phyloP scores from a whole-genome alignment of 1,139 yeast genomes.

The Diutina mesorugosa region DNA sequence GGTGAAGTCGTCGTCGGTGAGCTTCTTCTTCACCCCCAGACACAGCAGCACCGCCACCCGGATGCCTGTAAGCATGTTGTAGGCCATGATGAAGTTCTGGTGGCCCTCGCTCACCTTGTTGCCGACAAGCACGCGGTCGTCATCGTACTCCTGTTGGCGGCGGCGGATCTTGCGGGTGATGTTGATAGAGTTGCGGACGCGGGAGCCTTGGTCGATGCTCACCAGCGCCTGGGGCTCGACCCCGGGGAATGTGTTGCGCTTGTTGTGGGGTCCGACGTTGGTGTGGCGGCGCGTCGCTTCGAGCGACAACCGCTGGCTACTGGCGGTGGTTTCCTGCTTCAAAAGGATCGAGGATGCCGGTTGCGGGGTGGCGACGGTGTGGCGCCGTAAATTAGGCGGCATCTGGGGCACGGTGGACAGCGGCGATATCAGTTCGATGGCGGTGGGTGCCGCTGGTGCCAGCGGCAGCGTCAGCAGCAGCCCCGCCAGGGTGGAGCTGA shows the following conservation, averaged over 20 bases:
- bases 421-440: neutral
- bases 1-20: conserved; percentile 58
- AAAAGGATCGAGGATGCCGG: neutral
- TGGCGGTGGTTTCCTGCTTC: neutral
- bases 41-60: conserved; percentile 89
- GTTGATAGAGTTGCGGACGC: neutral
- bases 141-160: conserved; percentile 20
- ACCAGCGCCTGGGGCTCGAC: neutral
- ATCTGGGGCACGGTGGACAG: neutral
- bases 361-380: neutral
- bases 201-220: neutral
- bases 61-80: conserved; percentile 94
- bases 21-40: conserved; percentile 70
- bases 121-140: conserved; percentile 60
- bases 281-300: neutral
- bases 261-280: neutral
- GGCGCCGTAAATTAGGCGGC: neutral
- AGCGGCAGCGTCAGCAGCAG: neutral
- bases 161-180: neutral
- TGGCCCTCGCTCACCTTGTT: conserved; percentile 87
- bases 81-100: conserved; percentile 85
- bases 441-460: neutral
- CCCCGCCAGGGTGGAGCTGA: neutral
- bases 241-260: neutral
- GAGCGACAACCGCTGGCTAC: neutral